phyloP scores from a whole-genome alignment of 306 rosid species.

The Trichosanthes truncata region DNA sequence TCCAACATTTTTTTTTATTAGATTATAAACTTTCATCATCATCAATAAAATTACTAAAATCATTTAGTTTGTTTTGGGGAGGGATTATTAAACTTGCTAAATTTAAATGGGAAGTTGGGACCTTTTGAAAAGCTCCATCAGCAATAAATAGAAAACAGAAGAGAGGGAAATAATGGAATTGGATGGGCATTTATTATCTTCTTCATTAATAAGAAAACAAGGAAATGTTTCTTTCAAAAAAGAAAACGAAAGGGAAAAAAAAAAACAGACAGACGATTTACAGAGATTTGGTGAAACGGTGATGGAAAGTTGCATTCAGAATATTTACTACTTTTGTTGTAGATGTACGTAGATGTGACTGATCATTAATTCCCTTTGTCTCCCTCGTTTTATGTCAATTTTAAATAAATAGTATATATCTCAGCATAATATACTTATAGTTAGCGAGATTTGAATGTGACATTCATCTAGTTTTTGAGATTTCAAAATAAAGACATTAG shows the following conservation, averaged over 20 bases:
- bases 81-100: too few relatives aligned
- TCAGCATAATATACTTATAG: too few relatives aligned
- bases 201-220: conserved; percentile 1
- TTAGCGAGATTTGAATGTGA: too few relatives aligned
- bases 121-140: too few relatives aligned
- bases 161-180: neutral
- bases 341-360: neutral
- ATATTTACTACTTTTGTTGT: conserved; percentile 7
- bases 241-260: neutral
- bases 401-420: too few relatives aligned
- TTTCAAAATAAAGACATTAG: too few relatives aligned
- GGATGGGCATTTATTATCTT: neutral
- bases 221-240: neutral
- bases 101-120: neutral
- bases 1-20: too few relatives aligned
- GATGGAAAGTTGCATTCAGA: conserved; percentile 8
- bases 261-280: neutral
- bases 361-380: conserved; percentile 9
- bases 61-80: neutral
- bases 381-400: neutral
- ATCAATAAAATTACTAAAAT: neutral
- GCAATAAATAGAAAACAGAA: neutral
- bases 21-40: neutral
- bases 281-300: conserved; percentile 5
- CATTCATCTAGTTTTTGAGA: too few relatives aligned